These are phyloP conservation scores for Kodamaea kakaduensis DNA, from an alignment of 805 yeast species.

Conservation along the genomic window DNA sequence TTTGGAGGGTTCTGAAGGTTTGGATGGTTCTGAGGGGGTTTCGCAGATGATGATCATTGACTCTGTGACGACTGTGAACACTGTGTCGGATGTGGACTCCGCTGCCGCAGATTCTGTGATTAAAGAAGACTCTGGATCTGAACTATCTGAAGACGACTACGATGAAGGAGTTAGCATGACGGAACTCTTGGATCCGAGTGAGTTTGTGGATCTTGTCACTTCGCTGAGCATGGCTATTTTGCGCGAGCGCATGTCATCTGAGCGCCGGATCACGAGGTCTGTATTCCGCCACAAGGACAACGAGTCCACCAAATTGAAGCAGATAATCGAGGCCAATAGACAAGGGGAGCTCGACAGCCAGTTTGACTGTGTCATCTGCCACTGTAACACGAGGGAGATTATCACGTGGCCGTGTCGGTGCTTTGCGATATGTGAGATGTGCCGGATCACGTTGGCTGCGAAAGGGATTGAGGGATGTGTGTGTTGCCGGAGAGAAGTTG, in stretches of 20 bases:
- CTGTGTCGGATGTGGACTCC: too few relatives aligned
- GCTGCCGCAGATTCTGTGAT: conserved; percentile 1
- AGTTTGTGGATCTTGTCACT: conserved; percentile 22
- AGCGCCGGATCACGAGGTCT: conserved; percentile 33
- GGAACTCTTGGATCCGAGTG: conserved; percentile 26
- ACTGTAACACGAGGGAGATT: conserved; percentile 64
- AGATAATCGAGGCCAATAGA: conserved; percentile 18
- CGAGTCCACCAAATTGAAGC: conserved; percentile 19
- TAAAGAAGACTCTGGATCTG: too few relatives aligned
- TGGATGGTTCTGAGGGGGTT: conserved; percentile 10
- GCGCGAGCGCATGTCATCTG: conserved; percentile 23
- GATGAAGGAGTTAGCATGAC: too few relatives aligned
- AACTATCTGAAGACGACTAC: neutral
- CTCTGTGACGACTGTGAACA: too few relatives aligned
- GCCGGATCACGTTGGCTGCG: conserved; percentile 68
- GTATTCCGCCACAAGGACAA: conserved; percentile 2
- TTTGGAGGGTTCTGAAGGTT: conserved; percentile 6
- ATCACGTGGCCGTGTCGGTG: conserved; percentile 94
- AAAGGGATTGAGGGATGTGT: conserved; percentile 78
- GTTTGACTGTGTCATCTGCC: conserved; percentile 76
- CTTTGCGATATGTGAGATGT: conserved; percentile 80
- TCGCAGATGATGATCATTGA: conserved; percentile 2
- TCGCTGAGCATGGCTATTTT: conserved; percentile 19
- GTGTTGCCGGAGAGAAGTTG: conserved; percentile 74
- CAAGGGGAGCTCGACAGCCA: conserved; percentile 18